These are phyloP conservation scores for Parietaria judaica DNA, from an alignment of 306 rosid genomes.

Conservation along the genomic window DNA sequence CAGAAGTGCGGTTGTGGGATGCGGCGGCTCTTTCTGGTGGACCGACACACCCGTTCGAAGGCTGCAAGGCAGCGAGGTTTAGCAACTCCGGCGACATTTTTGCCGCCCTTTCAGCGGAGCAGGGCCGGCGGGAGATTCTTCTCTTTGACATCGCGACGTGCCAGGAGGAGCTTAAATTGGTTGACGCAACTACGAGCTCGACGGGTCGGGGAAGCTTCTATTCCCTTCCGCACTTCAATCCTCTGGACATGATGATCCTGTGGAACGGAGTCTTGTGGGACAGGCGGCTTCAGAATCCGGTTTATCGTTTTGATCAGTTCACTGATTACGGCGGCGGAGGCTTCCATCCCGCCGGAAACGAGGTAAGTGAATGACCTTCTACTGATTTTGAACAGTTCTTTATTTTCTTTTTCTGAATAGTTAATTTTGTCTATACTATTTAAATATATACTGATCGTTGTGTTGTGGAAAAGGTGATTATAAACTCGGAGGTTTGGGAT, in stretches of 20 bases:
- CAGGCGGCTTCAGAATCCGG: conserved; percentile 56
- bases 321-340: conserved; percentile 99
- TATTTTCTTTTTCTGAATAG: neutral
- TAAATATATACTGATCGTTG: neutral
- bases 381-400: too few species aligned
- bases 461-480: conserved; percentile 54
- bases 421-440: neutral
- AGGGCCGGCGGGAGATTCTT: conserved; percentile 65
- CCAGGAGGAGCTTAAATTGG: conserved; percentile 52
- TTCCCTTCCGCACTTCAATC: conserved; percentile 77
- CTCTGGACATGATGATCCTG: conserved; percentile 79
- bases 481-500: conserved; percentile 99
- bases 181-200: conserved; percentile 49
- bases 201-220: conserved; percentile 75
- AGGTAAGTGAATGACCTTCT: conserved; percentile 39
- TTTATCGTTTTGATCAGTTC: conserved; percentile 94
- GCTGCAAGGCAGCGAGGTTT: conserved; percentile 91
- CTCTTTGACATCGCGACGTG: conserved; percentile 63
- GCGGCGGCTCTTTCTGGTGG: conserved; percentile 64
- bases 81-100: conserved; percentile 69
- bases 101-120: conserved; percentile 73
- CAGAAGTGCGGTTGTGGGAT: conserved; percentile 84
- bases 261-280: conserved; percentile 99
- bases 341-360: conserved; percentile 98
- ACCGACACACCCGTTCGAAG: conserved; percentile 80